phyloP scores from a whole-genome alignment of 495 filamentous ascomycete species.

The Talaromyces wortmannii region DNA sequence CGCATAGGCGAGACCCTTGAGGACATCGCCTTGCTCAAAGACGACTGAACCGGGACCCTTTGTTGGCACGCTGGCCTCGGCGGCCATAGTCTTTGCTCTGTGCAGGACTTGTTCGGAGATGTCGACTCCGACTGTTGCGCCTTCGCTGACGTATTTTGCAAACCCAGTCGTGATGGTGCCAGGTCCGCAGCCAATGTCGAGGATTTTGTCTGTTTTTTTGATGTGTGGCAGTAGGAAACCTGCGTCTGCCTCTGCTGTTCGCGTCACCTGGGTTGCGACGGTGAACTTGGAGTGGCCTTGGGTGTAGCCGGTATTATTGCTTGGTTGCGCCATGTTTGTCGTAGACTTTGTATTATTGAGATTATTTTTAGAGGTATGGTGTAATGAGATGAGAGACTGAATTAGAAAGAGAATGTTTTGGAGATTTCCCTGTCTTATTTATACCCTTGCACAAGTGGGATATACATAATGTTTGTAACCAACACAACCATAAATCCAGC shows the following conservation, averaged over 20 bases:
- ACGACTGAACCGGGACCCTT: not conserved
- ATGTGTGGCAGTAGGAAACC: slow-evolving; percentile 8
- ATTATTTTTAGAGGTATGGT: no score
- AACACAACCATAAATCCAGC: no score
- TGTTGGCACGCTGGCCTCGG: not conserved
- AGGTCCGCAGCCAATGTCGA: slow-evolving; percentile 3
- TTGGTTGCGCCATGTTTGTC: slow-evolving; percentile 14
- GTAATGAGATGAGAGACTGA: no score
- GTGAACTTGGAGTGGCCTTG: slow-evolving; percentile 23
- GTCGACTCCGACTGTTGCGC: slow-evolving; percentile 32
- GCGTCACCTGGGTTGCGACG: slow-evolving; percentile 18
- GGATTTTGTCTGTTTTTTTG: not conserved
- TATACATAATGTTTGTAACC: no score
- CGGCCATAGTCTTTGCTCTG: slow-evolving; percentile 18
- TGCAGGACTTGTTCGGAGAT: slow-evolving; percentile 15
- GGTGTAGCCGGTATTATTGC: slow-evolving; percentile 13
- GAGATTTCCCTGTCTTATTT: no score
- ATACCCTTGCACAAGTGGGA: no score
- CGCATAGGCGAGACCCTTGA: slow-evolving; percentile 18
- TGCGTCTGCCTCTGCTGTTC: slow-evolving; percentile 20
- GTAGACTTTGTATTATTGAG: no score
- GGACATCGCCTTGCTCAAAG: slow-evolving; percentile 8
- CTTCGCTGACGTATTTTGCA: slow-evolving; percentile 8
- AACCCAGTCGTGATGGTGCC: slow-evolving; percentile 3
- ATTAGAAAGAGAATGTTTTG: no score